Conservation (phyloP, 768 basidiomycete species). For the Macrolepiota albuminosa region DNA sequence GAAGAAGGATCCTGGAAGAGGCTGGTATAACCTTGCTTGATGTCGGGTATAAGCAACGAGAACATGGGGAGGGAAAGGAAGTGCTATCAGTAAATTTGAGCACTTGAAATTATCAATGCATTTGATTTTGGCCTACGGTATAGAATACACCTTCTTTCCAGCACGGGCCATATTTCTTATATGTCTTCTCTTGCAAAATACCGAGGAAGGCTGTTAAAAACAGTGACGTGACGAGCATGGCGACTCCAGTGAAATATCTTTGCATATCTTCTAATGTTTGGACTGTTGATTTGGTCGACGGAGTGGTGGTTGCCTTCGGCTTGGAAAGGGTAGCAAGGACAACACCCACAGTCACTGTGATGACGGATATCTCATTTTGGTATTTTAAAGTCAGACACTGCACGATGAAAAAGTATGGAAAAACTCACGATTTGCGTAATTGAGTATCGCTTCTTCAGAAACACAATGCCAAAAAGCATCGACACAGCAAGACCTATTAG, state of each 20-base stretch:
- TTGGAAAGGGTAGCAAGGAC: slow-evolving; percentile 68
- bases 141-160: slow-evolving; percentile 88
- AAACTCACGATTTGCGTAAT: slow-evolving; percentile 53
- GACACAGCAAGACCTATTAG: slow-evolving; percentile 65
- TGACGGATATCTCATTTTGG: slow-evolving; percentile 49
- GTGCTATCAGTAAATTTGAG: slow-evolving; percentile 43
- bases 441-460: slow-evolving; percentile 58
- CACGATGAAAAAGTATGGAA: neutral
- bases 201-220: slow-evolving; percentile 68
- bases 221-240: slow-evolving; percentile 62
- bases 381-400: neutral
- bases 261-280: slow-evolving; percentile 29
- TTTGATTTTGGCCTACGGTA: slow-evolving; percentile 42
- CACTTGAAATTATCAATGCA: neutral
- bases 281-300: slow-evolving; percentile 14
- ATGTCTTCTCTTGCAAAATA: slow-evolving; percentile 73
- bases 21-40: slow-evolving; percentile 51
- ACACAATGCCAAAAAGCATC: slow-evolving; percentile 64
- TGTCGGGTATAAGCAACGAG: slow-evolving; percentile 51
- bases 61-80: slow-evolving; percentile 75
- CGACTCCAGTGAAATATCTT: slow-evolving; percentile 60
- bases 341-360: slow-evolving; percentile 66
- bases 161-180: slow-evolving; percentile 63
- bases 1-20: slow-evolving; percentile 33
- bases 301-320: slow-evolving; percentile 24